Base-by-base conservation (phyloP, 2,329 filamentous ascomycete species). In the Neofusicoccum umdonicola region DNA sequence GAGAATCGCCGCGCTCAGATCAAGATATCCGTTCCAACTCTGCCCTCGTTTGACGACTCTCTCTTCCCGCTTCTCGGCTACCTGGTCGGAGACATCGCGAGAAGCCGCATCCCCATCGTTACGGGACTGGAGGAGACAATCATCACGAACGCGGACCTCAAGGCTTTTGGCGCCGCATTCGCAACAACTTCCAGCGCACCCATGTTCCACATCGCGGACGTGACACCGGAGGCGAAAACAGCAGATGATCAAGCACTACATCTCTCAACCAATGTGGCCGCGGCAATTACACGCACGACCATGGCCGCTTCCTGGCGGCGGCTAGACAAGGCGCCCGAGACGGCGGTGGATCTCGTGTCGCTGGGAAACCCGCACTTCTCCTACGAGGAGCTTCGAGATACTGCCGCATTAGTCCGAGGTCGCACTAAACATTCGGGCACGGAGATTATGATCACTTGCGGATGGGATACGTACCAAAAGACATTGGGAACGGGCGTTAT, bases 291-390 rank as follows among this genome's bases (percentile, higher is more conserved):
- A 7, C 6, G 2, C 27, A 31, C 27, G 27, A 31, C 27, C 27
- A 5, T 31, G 27, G 27, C 27, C 27, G 6, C 27, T 31, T 34
- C 50, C 34, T 54, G 50, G 50, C 52, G 68, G 13, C 65, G 66
- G 44, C 17, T 54, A 3, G 34, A 54, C 50, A 39, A 3, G 50
- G 9, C 34, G 34, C 50, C 17, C 11, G 58, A 64, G 22, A 64
- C 27, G 58, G 51, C 68, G 0, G 71, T 82, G 1, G 73, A 74
- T 13, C 67, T 83, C 0, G 56, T 82, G 0, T 82, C 80, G 1
- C 70, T 83, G 0, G 80, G 80, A 1, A 82, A 81, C 47, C 81
- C 81, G 1, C 80, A 82, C 62, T 81, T 81, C 63, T 78, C 80
- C 0, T 63, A 70, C 4, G 80, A 83, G 63, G 71, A 31, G 27